Evolutionary conservation across 768 basidiomycete genomes (phyloP), one percentile per base, ranked within the genome.

Genomic region (Suillus ampliporus): DNA sequence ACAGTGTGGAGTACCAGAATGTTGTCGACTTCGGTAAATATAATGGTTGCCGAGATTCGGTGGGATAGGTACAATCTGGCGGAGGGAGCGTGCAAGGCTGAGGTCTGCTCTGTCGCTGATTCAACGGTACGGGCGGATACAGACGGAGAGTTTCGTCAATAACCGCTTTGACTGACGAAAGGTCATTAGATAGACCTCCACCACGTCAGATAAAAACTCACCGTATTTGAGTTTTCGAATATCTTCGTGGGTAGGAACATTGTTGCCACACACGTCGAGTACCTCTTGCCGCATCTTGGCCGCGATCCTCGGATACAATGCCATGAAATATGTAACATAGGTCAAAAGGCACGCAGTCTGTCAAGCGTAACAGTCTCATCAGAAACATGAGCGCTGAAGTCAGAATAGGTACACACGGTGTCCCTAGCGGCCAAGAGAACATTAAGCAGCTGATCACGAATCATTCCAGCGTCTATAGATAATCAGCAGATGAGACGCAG

Each of bases 61-160:
- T 54, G 19, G 76, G 53, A 62, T 81, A 87, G 0, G 87, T 84
- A 37, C 71, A 71, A 63, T 87, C 86, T 17, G 84, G 77, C 2
- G 73, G 77, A 6, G 87, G 88, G 10, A 89, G 76, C 1, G 82
- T 76, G 66, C 83, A 84, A 15, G 84, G 72, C 4, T 74, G 68
- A 1, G 77, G 67, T 48, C 88, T 83, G 44, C 79, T 81, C 75
- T 89, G 86, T 37, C 90, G 83, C 44, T 86, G 77, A 68, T 92
- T 92, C 46, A 91, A 75, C 8, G 91, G 91, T 0, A 94, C 89
- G 8, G 92, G 90, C 4, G 91, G 91, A 76, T 89, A 94, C 1
- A 94, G 76, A 19, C 92, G 82, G 26, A 94, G 79, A 0, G 88
- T 88, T 69, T 94, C 92, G 64, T 93, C 90, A 46, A 94, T 84